phyloP scores from a whole-genome alignment of 2,329 filamentous ascomycete genomes.

The Aspergillus latus region DNA sequence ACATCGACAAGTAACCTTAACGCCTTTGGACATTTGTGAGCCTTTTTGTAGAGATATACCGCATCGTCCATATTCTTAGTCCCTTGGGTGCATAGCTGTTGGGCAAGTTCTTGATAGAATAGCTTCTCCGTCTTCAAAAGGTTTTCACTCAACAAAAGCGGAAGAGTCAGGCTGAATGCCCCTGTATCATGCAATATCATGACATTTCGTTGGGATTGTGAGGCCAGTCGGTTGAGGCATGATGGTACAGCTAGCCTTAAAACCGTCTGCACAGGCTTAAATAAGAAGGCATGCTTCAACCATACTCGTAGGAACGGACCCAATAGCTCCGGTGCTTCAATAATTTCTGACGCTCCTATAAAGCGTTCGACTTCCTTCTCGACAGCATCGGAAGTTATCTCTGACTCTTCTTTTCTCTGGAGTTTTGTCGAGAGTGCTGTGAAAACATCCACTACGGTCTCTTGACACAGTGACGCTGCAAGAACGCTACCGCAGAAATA shows the following conservation, averaged over 20 bases:
- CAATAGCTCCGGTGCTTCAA: constrained; percentile 44
- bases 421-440: constrained; percentile 37
- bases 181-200: constrained; percentile 70
- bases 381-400: constrained; percentile 24
- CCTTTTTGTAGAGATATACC: constrained; percentile 67
- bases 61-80: constrained; percentile 80
- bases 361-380: constrained; percentile 35
- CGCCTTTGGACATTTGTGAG: constrained; percentile 51
- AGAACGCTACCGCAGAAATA: constrained; percentile 82
- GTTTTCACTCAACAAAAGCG: constrained; percentile 59
- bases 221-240: constrained; percentile 59
- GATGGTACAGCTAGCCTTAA: constrained; percentile 61
- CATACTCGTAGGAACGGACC: constrained; percentile 46
- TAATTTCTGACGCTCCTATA: constrained; percentile 43
- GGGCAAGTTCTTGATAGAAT: constrained; percentile 66
- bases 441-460: constrained; percentile 70
- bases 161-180: constrained; percentile 66
- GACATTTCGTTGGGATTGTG: constrained; percentile 67
- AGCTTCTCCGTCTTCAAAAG: constrained; percentile 58
- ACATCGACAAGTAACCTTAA: constrained; percentile 72
- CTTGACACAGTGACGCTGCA: constrained; percentile 76
- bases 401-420: constrained; percentile 13
- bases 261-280: constrained; percentile 28
- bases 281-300: constrained; percentile 62
- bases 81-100: constrained; percentile 69